phyloP scores from a whole-genome alignment of 257 asterid species.

The Salvia rosmarinus region DNA sequence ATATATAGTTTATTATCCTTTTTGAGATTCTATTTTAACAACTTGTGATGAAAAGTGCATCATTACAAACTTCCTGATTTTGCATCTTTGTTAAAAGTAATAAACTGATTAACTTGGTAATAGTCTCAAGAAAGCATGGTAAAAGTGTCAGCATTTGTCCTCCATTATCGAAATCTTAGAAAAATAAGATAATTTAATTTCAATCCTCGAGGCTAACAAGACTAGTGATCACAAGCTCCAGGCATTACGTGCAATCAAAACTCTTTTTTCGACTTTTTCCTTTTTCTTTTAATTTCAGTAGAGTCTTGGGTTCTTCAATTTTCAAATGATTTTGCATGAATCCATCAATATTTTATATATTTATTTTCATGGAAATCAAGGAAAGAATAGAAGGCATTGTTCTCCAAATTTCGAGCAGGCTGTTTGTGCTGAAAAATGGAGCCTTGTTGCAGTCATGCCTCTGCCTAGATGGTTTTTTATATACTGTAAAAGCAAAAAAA shows the following conservation, averaged over 20 bases:
- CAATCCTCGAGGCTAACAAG: conserved; percentile 32
- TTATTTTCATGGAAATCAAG: conserved; percentile 31
- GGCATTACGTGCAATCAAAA: conserved; percentile 45
- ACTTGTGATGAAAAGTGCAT: not conserved
- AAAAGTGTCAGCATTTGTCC: conserved; percentile 52
- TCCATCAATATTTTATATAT: not conserved
- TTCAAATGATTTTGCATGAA: conserved; percentile 23
- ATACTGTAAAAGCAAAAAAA: not conserved
- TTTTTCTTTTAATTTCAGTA: not conserved
- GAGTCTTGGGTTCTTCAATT: conserved; percentile 27
- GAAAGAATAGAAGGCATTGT: conserved; percentile 32
- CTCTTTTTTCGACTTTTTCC: conserved; percentile 1
- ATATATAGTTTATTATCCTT: not conserved
- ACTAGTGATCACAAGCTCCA: conserved; percentile 33
- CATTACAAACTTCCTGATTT: not conserved
- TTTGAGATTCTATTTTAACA: not conserved
- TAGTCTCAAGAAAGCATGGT: conserved; percentile 44
- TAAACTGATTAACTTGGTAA: not conserved
- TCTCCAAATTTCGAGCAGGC: conserved; percentile 36
- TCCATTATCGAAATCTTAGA: conserved; percentile 19
- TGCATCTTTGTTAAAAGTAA: not conserved
- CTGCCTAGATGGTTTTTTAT: conserved; percentile 13
- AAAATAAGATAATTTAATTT: not conserved
- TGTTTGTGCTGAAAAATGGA: conserved; percentile 24
- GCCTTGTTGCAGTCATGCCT: conserved; percentile 32